Evolutionary conservation across 768 basidiomycete genomes (phyloP).

Genomic region (Lentinula boryana): DNA sequence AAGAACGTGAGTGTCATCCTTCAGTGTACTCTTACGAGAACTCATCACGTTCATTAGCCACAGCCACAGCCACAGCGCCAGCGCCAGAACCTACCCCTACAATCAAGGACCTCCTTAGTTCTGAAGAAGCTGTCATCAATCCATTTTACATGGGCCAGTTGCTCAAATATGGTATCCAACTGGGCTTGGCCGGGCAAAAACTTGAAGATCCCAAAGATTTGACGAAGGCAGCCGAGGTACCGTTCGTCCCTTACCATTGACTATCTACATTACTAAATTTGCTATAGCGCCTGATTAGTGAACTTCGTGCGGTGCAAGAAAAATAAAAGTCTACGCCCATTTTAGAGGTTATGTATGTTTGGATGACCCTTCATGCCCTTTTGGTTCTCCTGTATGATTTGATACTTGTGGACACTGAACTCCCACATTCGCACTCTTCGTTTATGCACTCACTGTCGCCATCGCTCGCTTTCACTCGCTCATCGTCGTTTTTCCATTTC

Average conservation of each 20-base stretch:
- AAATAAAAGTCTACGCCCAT: not conserved
- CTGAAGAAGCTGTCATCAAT: slow-evolving; percentile 68
- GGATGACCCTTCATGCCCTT: not conserved
- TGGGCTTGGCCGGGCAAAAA: slow-evolving; percentile 32
- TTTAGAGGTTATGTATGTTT: not conserved
- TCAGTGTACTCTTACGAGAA: not conserved
- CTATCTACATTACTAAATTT: not conserved
- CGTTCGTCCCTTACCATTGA: slow-evolving; percentile 9
- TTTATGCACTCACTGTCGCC: not conserved
- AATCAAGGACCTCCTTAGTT: slow-evolving; percentile 25
- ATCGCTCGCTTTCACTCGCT: slow-evolving; percentile 3
- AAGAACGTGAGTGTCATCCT: slow-evolving; percentile 38
- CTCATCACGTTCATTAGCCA: slow-evolving; percentile 12
- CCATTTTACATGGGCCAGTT: slow-evolving; percentile 78
- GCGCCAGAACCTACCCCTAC: slow-evolving; percentile 17
- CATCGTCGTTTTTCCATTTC: not conserved
- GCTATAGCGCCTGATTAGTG: slow-evolving; percentile 54
- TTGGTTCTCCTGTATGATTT: not conserved
- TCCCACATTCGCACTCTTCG: not conserved
- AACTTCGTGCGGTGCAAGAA: slow-evolving; percentile 20
- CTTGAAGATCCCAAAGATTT: slow-evolving; percentile 37
- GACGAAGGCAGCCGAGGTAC: slow-evolving; percentile 51
- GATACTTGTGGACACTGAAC: not conserved
- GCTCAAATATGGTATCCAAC: slow-evolving; percentile 61
- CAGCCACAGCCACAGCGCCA: slow-evolving; percentile 18